Evolutionary conservation across 805 yeast species (phyloP).

Genomic region (Saccharomycopsis oosterbeekiorum): DNA sequence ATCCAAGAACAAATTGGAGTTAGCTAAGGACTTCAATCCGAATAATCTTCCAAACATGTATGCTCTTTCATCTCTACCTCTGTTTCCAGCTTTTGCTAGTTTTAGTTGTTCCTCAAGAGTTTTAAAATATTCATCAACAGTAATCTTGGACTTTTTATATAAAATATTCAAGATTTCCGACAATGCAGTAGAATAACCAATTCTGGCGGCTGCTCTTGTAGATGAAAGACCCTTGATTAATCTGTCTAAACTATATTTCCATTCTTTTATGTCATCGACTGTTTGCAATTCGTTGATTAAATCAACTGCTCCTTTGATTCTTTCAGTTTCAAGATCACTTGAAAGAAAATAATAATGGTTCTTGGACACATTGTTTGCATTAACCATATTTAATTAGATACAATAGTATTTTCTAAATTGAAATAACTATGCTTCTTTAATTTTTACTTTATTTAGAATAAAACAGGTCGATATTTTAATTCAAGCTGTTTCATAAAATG

Average conservation of each 20-base stretch:
- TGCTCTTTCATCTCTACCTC: constrained; percentile 79
- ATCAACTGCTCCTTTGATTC: constrained; percentile 60
- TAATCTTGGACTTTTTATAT: constrained; percentile 26
- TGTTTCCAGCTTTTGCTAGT: constrained; percentile 33
- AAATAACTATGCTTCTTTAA: too few species aligned
- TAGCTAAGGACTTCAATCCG: constrained; percentile 68
- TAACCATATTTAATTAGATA: neutral
- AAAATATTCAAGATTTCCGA: constrained; percentile 49
- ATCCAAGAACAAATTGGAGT: constrained; percentile 35
- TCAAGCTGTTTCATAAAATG: too few species aligned
- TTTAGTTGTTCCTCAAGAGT: constrained; percentile 29
- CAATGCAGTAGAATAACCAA: constrained; percentile 83
- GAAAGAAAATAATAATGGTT: constrained; percentile 73
- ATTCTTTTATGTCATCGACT: constrained; percentile 42
- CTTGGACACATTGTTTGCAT: constrained; percentile 12
- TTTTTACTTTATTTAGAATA: too few species aligned
- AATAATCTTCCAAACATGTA: constrained; percentile 74
- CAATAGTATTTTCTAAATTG: too few species aligned
- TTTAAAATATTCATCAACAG: constrained; percentile 30
- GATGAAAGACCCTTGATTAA: constrained; percentile 75
- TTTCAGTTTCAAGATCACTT: constrained; percentile 63
- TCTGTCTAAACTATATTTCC: constrained; percentile 74
- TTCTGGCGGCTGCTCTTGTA: constrained; percentile 70
- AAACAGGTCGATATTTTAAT: too few species aligned
- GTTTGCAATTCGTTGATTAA: constrained; percentile 50